Base-by-base conservation (phyloP, 192 early-diverging fungal genomes). In the Spinellus fusiger region DNA sequence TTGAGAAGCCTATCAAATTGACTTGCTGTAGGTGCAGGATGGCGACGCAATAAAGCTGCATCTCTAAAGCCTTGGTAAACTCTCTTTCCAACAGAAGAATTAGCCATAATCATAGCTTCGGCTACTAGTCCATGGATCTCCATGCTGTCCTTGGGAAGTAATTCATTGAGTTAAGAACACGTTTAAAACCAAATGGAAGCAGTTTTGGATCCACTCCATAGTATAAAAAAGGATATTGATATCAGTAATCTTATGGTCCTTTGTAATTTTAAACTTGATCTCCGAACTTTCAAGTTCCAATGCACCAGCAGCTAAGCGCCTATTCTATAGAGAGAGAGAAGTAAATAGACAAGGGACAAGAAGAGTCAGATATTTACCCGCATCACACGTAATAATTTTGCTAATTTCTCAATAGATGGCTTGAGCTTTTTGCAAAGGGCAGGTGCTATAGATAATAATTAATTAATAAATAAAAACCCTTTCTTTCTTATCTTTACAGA, bases 41-140 rank as follows among this genome's bases (percentile, higher is more conserved):
- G 89, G 12, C 76, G 82, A 49, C 89, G 78, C 29, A 91, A 75
- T 48, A 91, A 69, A 27, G 87, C 83, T 15, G 82, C 74, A 2
- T 69, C 62, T 16, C 76, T 77, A 38, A 79, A 82, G 0, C 76
- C 65, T 29, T 77, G 55, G 68, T 86, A 76, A 28, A 89, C 78
- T 23, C 77, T 57, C 8, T 80, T 67, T 13, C 85, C 89, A 5
- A 91, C 89, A 4, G 80, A 77, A 0, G 74, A 57, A 56, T 91
- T 91, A 33, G 89, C 89, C 63, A 89, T 73, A 54, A 91, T 84
- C 89, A 91, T 91, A 47, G 87, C 87, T 62, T 91, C 89, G 38
- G 86, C 89, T 25, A 91, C 83, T 13, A 89, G 74, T 12, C 83
- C 78, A 70, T 91, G 89, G 26, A 88, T 81, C 58, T 86, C 85